Evolutionary conservation across 1,284 basidiomycete species (phyloP).

Genomic region (Ceratobasidium sp.): DNA sequence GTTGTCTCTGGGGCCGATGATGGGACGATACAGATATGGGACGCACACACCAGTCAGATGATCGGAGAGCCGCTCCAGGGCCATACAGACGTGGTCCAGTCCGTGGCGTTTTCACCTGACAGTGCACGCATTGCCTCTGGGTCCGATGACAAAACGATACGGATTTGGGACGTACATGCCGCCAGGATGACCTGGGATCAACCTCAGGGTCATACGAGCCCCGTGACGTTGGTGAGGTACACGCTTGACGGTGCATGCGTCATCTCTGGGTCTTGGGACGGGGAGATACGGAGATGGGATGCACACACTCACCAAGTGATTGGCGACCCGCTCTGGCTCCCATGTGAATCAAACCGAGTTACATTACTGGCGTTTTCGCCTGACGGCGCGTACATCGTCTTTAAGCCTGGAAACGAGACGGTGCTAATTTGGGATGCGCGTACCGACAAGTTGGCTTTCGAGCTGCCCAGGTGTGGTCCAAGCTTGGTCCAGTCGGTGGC

Average conservation of each 20-base stretch:
- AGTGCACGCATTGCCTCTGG: background rate
- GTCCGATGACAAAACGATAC: background rate
- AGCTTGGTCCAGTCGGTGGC: background rate
- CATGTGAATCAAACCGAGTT: background rate
- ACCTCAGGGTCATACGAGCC: background rate
- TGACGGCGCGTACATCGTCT: background rate
- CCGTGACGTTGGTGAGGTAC: background rate
- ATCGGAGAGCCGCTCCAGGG: background rate
- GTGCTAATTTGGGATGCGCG: background rate
- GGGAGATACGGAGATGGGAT: slow-evolving; percentile 18
- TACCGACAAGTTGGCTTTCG: background rate
- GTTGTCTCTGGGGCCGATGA: slow-evolving; percentile 5
- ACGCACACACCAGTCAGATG: no score
- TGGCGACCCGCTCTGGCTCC: background rate
- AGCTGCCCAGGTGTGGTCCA: background rate
- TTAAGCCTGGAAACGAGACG: background rate
- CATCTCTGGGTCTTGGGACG: slow-evolving; percentile 17
- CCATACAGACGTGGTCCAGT: background rate
- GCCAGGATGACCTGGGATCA: background rate
- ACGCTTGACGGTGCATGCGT: slow-evolving; percentile 9
- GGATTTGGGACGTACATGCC: background rate
- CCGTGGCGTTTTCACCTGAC: slow-evolving; percentile 7
- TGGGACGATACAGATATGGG: background rate
- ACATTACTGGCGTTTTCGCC: background rate
- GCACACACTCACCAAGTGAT: background rate